A percentile compares a stretch with the other conserved stretches of the same genome.
phyloP scores from a whole-genome alignment of 1,284 basidiomycete genomes.

The Phylloporus gajari region DNA sequence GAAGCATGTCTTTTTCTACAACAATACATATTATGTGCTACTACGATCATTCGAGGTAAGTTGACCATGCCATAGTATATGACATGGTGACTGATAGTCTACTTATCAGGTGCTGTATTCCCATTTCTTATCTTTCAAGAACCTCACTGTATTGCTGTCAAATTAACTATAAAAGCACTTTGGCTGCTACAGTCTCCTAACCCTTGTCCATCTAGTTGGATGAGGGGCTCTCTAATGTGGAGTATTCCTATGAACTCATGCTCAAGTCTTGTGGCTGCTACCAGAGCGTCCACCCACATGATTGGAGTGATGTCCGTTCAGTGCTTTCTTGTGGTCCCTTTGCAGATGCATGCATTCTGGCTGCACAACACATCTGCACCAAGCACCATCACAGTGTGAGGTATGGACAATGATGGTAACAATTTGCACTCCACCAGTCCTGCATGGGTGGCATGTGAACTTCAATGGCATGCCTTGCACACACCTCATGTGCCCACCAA shows the following conservation, averaged over 20 bases:
- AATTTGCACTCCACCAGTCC: too few relatives aligned
- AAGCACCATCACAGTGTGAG: too few relatives aligned
- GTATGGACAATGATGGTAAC: too few relatives aligned
- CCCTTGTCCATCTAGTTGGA: constrained; percentile 37
- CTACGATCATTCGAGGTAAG: constrained; percentile 86
- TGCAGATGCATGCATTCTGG: too few relatives aligned
- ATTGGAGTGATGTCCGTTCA: too few relatives aligned
- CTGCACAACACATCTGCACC: too few relatives aligned
- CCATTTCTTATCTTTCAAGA: constrained; percentile 85
- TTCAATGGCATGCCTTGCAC: too few relatives aligned
- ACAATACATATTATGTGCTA: constrained; percentile 88
- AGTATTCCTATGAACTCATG: constrained; percentile 84
- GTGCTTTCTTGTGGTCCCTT: too few relatives aligned
- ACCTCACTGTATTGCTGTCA: constrained; percentile 64
- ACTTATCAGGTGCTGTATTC: constrained; percentile 80
- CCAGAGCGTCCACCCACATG: too few relatives aligned
- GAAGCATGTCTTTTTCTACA: constrained; percentile 84
- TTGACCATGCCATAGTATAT: constrained; percentile 13
- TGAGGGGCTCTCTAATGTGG: constrained; percentile 46
- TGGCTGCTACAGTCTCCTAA: constrained; percentile 46
- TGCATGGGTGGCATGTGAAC: too few relatives aligned
- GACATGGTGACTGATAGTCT: constrained; percentile 7
- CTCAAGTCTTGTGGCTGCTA: constrained; percentile 92
- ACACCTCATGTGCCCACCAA: too few relatives aligned
- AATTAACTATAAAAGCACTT: constrained; percentile 42